Evolutionary conservation across 169 alveolate genomes (phyloP).

Genomic region (Plasmodium yoelii): DNA sequence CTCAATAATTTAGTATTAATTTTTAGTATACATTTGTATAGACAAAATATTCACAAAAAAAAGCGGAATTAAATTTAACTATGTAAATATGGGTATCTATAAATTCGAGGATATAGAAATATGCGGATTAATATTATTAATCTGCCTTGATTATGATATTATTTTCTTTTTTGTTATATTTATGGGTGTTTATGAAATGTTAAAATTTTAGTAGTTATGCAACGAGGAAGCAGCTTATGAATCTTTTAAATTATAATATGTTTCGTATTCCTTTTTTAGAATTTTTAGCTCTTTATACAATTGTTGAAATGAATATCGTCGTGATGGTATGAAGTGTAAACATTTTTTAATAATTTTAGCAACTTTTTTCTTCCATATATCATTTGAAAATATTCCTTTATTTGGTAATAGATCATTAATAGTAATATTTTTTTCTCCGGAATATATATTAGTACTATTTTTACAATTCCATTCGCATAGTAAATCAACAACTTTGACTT

Average conservation of each 20-base stretch:
- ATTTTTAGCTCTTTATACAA: constrained; percentile 60
- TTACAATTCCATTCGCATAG: constrained; percentile 84
- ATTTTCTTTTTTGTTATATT: too few relatives aligned
- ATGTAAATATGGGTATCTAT: too few relatives aligned
- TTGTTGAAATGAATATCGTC: constrained; percentile 76
- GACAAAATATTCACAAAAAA: too few relatives aligned
- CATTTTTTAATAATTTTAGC: constrained; percentile 70
- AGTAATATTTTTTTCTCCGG: constrained; percentile 70
- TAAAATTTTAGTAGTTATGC: too few relatives aligned
- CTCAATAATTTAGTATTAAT: too few relatives aligned
- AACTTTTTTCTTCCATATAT: constrained; percentile 77
- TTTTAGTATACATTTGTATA: too few relatives aligned
- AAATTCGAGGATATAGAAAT: too few relatives aligned
- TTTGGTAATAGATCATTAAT: constrained; percentile 77
- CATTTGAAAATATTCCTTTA: constrained; percentile 78
- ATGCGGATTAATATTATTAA: too few relatives aligned
- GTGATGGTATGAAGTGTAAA: constrained; percentile 79
- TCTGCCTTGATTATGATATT: too few relatives aligned
- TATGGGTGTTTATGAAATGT: background rate
- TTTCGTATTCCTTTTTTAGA: constrained; percentile 40
- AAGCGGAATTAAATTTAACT: too few relatives aligned
- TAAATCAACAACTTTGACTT: constrained; percentile 80
- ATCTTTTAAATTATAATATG: constrained; percentile 26
- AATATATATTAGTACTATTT: constrained; percentile 61
- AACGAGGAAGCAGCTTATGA: background rate